Evolutionary conservation across 1,284 basidiomycete genomes (phyloP), one percentile per base, ranked within the genome.

Genomic region (Grifola frondosa): DNA sequence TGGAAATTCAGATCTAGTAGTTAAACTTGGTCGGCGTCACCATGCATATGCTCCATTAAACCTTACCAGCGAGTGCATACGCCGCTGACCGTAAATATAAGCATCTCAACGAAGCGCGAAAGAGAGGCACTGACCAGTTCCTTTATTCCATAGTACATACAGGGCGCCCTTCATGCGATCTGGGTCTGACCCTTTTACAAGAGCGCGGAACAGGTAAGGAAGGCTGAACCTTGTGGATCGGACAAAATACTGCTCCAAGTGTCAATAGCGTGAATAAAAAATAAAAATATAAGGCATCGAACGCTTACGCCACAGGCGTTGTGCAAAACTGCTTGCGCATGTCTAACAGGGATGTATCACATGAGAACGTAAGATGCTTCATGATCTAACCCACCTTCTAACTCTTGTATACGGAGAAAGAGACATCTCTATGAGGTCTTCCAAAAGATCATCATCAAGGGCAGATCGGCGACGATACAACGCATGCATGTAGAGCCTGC

Each of bases 121-220:
- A 28, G 22, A 42, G 37, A 24, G 37, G 9, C 62, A 59, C 64
- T 41, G 56, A 81, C 84, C 75, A 42, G 79, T 84, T 31, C 78
- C 80, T 67, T 91, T 93, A 59, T 84, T 82, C 61, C 82, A 85
- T 8, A 99, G 71, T 19, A 95, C 77, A 62, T 97, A 95, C 16
- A 99, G 71, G 6, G 95, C 95, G 10, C 91, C 90, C 64, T 99
- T 99, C 84, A 97, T 97, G 37, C 88, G 78, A 67, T 98, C 96
- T 17, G 94, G 91, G 57, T 93, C 89, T 47, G 77, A 84, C 5
- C 88, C 91, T 57, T 84, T 86, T 41, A 71, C 66, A 33, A 91
- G 63, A 0, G 90, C 83, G 30, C 84, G 76, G 57, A 96, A 85
- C 25, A 95, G 69, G 19, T 72, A 73, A 1, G 89, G 85, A 40